A percentile compares a stretch with the other conserved stretches of the same genome.
phyloP scores from a whole-genome alignment of 2,329 filamentous ascomycete species.

The Hymenoscyphus scutula region DNA sequence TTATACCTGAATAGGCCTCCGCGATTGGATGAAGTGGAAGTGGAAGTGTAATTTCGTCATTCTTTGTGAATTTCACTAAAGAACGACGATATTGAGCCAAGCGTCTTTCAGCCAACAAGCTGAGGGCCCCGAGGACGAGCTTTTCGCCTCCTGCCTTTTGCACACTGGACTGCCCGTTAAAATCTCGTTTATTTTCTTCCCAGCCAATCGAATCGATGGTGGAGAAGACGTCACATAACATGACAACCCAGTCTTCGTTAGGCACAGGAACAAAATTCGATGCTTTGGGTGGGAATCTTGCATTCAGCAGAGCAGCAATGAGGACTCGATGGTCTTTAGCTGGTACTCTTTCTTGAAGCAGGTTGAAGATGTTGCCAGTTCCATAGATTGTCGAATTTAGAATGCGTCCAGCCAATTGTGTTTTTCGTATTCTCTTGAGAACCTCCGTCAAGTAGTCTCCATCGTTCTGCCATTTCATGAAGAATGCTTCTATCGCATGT shows the following conservation, averaged over 20 bases:
- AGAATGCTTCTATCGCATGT: neutral
- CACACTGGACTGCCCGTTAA: neutral
- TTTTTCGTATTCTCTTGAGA: neutral
- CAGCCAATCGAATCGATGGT: neutral
- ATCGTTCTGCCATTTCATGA: neutral
- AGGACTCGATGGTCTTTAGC: neutral
- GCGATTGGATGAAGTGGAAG: neutral
- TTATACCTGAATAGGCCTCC: neutral
- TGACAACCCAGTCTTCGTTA: neutral
- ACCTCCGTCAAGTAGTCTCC: neutral
- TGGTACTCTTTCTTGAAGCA: neutral
- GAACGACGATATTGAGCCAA: neutral
- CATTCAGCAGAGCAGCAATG: neutral
- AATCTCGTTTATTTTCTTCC: neutral
- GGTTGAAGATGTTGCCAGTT: neutral
- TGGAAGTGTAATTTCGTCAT: neutral
- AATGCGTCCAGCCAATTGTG: neutral
- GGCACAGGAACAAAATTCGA: neutral
- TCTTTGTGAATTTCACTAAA: neutral
- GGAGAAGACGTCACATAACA: neutral
- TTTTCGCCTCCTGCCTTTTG: neutral
- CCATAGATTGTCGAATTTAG: neutral
- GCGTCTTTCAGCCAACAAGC: neutral
- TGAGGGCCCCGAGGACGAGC: neutral
- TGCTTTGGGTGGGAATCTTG: neutral